Evolutionary conservation across 1,139 yeast genomes (phyloP), one percentile per base, ranked within the genome.

Genomic region (Suhomyces bokatorum): DNA sequence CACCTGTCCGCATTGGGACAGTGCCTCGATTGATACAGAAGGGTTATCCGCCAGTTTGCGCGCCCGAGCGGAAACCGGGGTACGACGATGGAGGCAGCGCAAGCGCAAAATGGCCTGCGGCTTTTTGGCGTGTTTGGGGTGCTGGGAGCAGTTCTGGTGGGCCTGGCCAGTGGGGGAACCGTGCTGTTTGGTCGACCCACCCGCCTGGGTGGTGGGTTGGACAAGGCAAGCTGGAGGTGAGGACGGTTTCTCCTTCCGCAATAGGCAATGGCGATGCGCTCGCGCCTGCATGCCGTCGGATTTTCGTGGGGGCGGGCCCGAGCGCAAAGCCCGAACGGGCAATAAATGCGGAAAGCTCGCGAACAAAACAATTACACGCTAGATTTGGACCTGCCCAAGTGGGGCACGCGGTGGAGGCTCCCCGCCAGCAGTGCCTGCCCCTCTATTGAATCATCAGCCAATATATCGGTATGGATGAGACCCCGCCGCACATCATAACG

Each of bases 1-100:
- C 38, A 33, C 29, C 16, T 31, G 22, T 8, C 42, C 42, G 10
- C n/a, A 39, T 33, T n/a, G 13, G 42, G 42, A 12, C 14, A 13
- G 16, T 30, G 10, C 13, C 16, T 30, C 3, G 32, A 30, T 30
- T 3, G 16, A 30, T 30, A 14, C 13, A 13, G 16, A 13, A 13
- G 10, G 32, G 29, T 26, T 26, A 26, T 26, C 29, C 29, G 29
- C 29, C 29, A 11, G n/a, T 26, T 12, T 12, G 29, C 29, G 29
- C 29, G 29, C 29, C 5, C 29, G 29, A n/a, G n/a, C n/a, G 29
- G 29, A 26, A 26, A 26, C n/a, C 24, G 24, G 24, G 24, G 29
- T 12, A 12, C n/a, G 29, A 12, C n/a, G 29, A 12, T 6, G 29
- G 29, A 26, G n/a, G n/a, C n/a, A 26, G 29, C 13, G n/a, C 3